These are phyloP conservation scores for Pseudopediastrum boryanum DNA, from an alignment of 139 green algal genomes.

Conservation along the genomic window DNA sequence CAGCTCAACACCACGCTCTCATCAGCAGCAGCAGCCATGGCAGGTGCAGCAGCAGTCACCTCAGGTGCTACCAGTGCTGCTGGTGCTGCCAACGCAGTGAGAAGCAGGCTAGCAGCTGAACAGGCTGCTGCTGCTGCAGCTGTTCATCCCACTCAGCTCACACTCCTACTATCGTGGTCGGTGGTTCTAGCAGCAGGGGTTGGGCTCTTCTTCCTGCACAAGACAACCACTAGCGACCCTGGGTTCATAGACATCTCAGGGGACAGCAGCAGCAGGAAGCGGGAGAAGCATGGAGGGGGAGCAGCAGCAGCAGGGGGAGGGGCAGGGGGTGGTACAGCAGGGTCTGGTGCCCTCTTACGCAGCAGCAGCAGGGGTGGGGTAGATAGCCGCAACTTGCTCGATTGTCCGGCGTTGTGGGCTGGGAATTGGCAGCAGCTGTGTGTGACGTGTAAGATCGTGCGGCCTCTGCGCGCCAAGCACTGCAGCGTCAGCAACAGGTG, in stretches of 20 bases:
- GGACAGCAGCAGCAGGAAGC: slow-evolving; percentile 41
- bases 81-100: background rate
- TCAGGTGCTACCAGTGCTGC: background rate
- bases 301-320: slow-evolving; percentile 13
- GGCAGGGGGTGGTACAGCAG: slow-evolving; percentile 16
- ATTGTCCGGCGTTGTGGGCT: slow-evolving; percentile 85
- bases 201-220: slow-evolving; percentile 76
- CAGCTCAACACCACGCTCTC: no score
- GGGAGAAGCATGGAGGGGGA: slow-evolving; percentile 28
- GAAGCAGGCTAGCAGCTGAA: background rate
- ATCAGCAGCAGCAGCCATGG: background rate
- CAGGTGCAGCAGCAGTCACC: background rate
- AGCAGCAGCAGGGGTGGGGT: slow-evolving; percentile 17
- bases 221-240: slow-evolving; percentile 80
- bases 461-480: slow-evolving; percentile 93
- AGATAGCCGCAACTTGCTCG: slow-evolving; percentile 44
- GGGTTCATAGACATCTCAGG: slow-evolving; percentile 71
- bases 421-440: slow-evolving; percentile 91
- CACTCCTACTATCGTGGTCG: slow-evolving; percentile 30
- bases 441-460: slow-evolving; percentile 90
- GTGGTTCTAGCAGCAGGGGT: slow-evolving; percentile 21
- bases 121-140: slow-evolving; percentile 3
- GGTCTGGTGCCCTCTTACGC: slow-evolving; percentile 2
- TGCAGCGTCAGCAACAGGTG: slow-evolving; percentile 86
- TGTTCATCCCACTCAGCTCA: no score